Base-by-base conservation (phyloP, 345 rosid genomes). In the Crucihimalaya himalaica region DNA sequence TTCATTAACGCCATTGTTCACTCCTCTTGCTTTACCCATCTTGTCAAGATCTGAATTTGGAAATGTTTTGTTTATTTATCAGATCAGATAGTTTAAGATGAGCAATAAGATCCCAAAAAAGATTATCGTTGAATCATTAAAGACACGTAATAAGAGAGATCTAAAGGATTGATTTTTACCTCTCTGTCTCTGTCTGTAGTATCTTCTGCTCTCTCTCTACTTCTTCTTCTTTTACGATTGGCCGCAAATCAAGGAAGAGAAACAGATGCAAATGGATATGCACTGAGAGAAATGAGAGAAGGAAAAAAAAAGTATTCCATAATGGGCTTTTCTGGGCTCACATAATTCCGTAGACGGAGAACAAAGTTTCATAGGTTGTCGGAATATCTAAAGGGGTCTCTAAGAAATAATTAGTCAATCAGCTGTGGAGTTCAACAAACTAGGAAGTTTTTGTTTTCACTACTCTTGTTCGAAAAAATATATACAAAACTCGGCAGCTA, bases 1-100 rank as follows among this genome's bases (percentile, higher is more conserved):
- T 78, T 89, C 94, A 18, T 96, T 96, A n/a, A 94, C 96, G 50
- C 96, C 98, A 48, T 81, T 78, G 73, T 93, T 87, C 18, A 88
- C 88, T 79, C 97, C 98, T 61, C 96, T 76, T 46, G 80, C 80
- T 76, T 76, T 76, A 70, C 80, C 80, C 80, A 76, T 75, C 50
- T 67, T 45, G 45, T 32, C 23, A 23, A 76, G 70, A 76, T 76
- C 80, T 70, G 80, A 46, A 9, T 35, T 52, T 54, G 53, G n/a
- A 27, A 34, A 19, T 32, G 11, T 43, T 16, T 32, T 61, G 63
- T 25, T 5, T 47, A 8, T 4, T 42, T n/a, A n/a, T 75, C 61
- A 76, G 80, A 76, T 76, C 58, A 31, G 71, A 45, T 62, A 10
- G 12, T 4, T 53, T 37, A 14, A 67, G 45, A 61, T 12, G 35